A percentile compares a stretch with the other conserved stretches of the same genome.
These are phyloP conservation scores for Eurotiales sp. DNA, from an alignment of 2,329 filamentous ascomycete genomes.

Conservation along the genomic window DNA sequence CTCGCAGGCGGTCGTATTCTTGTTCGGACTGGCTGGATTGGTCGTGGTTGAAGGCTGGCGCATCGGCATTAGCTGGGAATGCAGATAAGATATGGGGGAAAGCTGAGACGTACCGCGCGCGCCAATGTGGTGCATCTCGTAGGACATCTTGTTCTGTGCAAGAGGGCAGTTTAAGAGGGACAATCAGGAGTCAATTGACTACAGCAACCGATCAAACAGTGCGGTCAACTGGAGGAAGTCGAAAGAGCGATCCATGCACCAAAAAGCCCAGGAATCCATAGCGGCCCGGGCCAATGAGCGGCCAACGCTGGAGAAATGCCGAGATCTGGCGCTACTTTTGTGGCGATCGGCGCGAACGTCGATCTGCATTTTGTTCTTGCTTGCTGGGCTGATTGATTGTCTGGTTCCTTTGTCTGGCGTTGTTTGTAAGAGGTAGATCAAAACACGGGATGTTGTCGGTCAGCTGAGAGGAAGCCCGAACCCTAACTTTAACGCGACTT, in stretches of 20 bases:
- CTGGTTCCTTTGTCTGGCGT: no score
- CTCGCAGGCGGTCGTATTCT: slow-evolving; percentile 89
- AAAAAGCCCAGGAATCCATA: neutral
- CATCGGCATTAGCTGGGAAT: neutral
- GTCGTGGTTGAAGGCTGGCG: slow-evolving; percentile 66
- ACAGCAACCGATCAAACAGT: neutral
- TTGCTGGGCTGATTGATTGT: no score
- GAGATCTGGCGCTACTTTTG: slow-evolving; percentile 6
- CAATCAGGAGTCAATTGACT: neutral
- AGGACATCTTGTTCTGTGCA: slow-evolving; percentile 3
- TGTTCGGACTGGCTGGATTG: slow-evolving; percentile 63
- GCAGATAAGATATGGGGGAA: neutral
- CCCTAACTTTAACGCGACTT: no score
- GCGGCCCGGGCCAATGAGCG: neutral
- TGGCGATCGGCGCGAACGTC: neutral
- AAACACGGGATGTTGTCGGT: no score
- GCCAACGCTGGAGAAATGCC: slow-evolving; percentile 1
- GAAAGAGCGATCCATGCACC: no score
- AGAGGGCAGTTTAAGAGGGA: neutral
- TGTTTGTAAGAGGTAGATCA: no score
- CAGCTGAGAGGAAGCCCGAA: no score
- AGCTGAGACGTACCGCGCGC: slow-evolving; percentile 5
- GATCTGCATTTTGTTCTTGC: neutral
- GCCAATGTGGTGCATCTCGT: slow-evolving; percentile 14
- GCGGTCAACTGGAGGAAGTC: neutral